Conservation (phyloP, 257 asterid genomes). For the Solanum appendiculatum region DNA sequence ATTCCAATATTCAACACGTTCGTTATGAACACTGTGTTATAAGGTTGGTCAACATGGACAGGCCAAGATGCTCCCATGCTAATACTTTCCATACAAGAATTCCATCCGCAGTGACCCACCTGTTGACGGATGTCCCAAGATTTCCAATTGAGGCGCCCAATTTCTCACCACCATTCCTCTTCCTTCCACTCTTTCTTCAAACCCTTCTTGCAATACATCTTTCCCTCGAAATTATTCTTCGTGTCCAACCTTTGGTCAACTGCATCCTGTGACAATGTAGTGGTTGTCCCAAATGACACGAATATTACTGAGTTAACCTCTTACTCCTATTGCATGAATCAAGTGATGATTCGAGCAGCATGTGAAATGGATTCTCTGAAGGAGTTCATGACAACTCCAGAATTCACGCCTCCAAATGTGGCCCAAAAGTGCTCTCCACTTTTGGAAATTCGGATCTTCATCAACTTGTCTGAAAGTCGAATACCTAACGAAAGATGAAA, state of each 20-base stretch:
- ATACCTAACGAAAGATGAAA: neutral
- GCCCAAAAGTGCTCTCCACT: neutral
- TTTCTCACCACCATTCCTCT: neutral
- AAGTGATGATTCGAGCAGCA: neutral
- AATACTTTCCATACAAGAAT: neutral
- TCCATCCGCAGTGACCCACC: neutral
- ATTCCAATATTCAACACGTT: neutral
- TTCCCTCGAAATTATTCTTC: neutral
- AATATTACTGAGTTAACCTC: neutral
- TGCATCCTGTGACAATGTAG: neutral
- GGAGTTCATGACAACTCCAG: neutral
- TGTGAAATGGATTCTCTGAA: neutral
- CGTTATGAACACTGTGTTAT: neutral
- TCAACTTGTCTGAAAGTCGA: neutral
- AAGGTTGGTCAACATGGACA: neutral
- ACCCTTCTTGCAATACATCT: neutral
- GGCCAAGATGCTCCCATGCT: neutral
- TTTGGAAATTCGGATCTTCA: neutral
- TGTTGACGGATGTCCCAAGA: neutral
- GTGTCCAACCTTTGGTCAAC: neutral
- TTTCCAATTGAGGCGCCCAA: neutral
- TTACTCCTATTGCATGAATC: neutral
- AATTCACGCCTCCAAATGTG: neutral
- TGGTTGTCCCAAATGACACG: neutral
- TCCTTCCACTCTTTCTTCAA: neutral